Evolutionary conservation across 2,329 filamentous ascomycete genomes (phyloP).

Genomic region (Madurella mycetomatis): DNA sequence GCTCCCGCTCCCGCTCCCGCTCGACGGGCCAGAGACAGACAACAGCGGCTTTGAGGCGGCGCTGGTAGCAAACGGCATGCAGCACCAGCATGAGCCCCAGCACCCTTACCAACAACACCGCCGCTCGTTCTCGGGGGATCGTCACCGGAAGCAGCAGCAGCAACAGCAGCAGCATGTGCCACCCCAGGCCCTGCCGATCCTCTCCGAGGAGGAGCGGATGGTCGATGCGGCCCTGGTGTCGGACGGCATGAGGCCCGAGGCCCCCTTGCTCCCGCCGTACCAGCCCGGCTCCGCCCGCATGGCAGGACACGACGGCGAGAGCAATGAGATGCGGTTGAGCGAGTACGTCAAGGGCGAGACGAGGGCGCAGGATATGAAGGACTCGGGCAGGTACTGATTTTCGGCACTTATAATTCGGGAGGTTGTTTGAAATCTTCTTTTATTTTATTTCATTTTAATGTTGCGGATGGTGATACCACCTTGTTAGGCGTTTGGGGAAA

Average conservation of each 20-base stretch:
- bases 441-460: too few relatives aligned
- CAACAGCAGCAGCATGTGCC: background rate
- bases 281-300: constrained; percentile 30
- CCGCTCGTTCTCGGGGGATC: background rate
- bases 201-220: background rate
- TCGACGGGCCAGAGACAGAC: constrained; percentile 11
- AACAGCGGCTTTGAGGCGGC: constrained; percentile 12
- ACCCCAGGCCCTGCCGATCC: background rate
- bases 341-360: constrained; percentile 36
- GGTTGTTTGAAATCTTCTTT: too few relatives aligned
- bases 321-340: constrained; percentile 35
- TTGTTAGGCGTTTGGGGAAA: background rate
- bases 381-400: constrained; percentile 22
- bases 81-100: constrained; percentile 6
- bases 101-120: background rate
- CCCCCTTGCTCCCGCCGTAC: constrained; percentile 32
- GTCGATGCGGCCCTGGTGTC: constrained; percentile 24
- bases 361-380: constrained; percentile 35
- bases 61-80: constrained; percentile 23
- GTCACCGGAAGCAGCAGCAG: background rate
- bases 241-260: constrained; percentile 25
- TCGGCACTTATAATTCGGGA: background rate
- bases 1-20: too few relatives aligned
- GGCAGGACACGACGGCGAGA: constrained; percentile 32
- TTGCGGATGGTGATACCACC: background rate